Percentiles rank a stretch among this genome's conserved stretches.
Conservation (phyloP, 2,329 filamentous ascomycete species). For the Emergomyces africanus region DNA sequence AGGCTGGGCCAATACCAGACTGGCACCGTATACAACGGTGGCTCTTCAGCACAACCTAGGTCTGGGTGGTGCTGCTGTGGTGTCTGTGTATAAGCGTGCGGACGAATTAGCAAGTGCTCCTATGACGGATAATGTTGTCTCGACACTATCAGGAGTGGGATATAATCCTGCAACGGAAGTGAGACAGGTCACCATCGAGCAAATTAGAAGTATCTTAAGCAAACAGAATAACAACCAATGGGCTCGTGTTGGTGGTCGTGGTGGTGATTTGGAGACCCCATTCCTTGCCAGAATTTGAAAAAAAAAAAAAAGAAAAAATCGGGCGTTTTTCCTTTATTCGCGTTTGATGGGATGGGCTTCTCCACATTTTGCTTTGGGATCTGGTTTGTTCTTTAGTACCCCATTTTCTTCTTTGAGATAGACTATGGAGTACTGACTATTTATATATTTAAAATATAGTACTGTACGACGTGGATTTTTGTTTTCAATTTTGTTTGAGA, state of each 20-base stretch:
- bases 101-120: conserved; percentile 1
- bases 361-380: not conserved
- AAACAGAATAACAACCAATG: conserved; percentile 5
- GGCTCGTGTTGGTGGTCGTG: conserved; percentile 5
- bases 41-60: conserved; percentile 20
- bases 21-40: conserved; percentile 9
- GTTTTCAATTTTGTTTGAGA: too few species aligned
- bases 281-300: conserved; percentile 7
- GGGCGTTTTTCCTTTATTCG: not conserved
- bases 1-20: conserved; percentile 19
- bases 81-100: conserved; percentile 12
- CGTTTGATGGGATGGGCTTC: not conserved
- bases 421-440: not conserved
- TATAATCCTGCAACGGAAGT: conserved; percentile 8
- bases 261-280: conserved; percentile 1
- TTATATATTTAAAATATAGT: too few species aligned
- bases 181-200: conserved; percentile 4
- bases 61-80: conserved; percentile 17
- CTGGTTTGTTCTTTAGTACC: not conserved
- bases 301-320: too few species aligned
- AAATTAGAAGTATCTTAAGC: conserved; percentile 7
- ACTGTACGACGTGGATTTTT: too few species aligned
- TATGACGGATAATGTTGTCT: not conserved
- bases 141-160: not conserved
- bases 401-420: not conserved